These are phyloP conservation scores for Mediolabrus comicus DNA, from an alignment of 108 stramenopile genomes.

Conservation along the genomic window DNA sequence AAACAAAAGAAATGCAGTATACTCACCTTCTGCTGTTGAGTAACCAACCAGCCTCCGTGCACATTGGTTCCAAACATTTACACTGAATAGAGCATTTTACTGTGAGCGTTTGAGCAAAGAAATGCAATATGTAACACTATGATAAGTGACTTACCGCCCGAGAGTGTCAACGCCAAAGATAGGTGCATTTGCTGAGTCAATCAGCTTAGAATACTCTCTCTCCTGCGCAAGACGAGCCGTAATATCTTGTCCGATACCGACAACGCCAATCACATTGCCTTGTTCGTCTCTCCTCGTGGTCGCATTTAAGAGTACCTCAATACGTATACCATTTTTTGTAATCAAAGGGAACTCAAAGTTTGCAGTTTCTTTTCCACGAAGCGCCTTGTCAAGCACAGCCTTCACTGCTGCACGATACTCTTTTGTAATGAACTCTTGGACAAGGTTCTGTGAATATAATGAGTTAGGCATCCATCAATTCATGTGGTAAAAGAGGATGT, in stretches of 20 bases:
- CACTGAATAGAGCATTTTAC: too few relatives aligned
- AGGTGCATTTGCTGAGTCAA: conserved; percentile 81
- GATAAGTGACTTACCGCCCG: too few relatives aligned
- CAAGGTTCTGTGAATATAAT: too few relatives aligned
- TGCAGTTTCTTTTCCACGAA: conserved; percentile 44
- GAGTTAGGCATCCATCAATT: too few relatives aligned
- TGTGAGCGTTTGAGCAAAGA: too few relatives aligned
- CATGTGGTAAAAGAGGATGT: too few relatives aligned
- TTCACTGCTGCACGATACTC: conserved; percentile 38
- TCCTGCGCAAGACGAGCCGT: conserved; percentile 59
- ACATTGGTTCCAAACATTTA: conserved; percentile 67
- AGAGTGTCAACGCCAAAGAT: conserved; percentile 70
- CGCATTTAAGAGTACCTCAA: conserved; percentile 55
- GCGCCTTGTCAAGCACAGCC: conserved; percentile 40
- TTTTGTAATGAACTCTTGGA: conserved; percentile 38
- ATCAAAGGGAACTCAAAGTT: conserved; percentile 59
- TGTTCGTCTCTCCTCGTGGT: conserved; percentile 53
- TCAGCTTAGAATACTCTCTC: conserved; percentile 64
- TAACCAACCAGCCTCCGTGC: conserved; percentile 25
- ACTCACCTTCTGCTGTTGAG: too few relatives aligned
- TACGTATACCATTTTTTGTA: conserved; percentile 38
- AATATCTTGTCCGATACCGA: conserved; percentile 67
- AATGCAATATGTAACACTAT: too few relatives aligned
- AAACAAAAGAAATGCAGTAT: too few relatives aligned
- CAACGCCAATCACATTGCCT: conserved; percentile 60